These are phyloP conservation scores for Kwoniella pini DNA, from an alignment of 768 basidiomycete species.

Conservation along the genomic window DNA sequence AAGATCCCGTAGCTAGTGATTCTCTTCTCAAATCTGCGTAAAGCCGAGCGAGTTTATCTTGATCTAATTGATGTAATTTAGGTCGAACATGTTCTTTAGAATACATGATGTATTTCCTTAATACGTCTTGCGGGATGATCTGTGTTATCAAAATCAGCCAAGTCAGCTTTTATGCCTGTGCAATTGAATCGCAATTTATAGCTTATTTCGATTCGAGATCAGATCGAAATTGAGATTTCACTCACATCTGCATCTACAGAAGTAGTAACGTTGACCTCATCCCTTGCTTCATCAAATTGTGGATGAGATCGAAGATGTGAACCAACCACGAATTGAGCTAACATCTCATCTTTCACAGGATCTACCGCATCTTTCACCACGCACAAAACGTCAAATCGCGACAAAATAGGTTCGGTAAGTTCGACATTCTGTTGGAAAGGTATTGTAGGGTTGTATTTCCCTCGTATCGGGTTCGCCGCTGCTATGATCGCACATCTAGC, in stretches of 20 bases:
- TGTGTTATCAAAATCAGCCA: constrained; percentile 49
- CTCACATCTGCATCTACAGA: constrained; percentile 83
- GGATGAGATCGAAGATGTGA: constrained; percentile 94
- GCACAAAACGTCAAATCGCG: constrained; percentile 95
- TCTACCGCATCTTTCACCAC: constrained; percentile 98
- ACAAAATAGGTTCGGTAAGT: constrained; percentile 95
- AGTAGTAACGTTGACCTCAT: constrained; percentile 93
- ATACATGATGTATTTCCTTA: constrained; percentile 99
- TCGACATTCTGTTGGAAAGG: constrained; percentile 99
- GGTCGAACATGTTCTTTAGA: constrained; percentile 89
- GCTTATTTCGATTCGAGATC: too few relatives aligned
- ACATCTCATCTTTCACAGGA: constrained; percentile 91
- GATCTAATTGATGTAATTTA: constrained; percentile 91
- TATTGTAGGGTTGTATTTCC: constrained; percentile 96
- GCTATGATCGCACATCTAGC: constrained; percentile 97
- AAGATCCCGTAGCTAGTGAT: constrained; percentile 95
- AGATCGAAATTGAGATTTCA: constrained; percentile 15
- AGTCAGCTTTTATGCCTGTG: too few relatives aligned
- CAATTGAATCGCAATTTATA: too few relatives aligned
- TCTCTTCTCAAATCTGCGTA: constrained; percentile 95
- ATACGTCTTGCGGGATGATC: constrained; percentile 95
- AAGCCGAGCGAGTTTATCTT: constrained; percentile 88
- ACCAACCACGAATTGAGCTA: constrained; percentile 97
- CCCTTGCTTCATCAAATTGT: constrained; percentile 71
- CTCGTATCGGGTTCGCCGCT: constrained; percentile 95